phyloP scores from a whole-genome alignment of 352 stramenopile genomes.

The Phytophthora cactorum region DNA sequence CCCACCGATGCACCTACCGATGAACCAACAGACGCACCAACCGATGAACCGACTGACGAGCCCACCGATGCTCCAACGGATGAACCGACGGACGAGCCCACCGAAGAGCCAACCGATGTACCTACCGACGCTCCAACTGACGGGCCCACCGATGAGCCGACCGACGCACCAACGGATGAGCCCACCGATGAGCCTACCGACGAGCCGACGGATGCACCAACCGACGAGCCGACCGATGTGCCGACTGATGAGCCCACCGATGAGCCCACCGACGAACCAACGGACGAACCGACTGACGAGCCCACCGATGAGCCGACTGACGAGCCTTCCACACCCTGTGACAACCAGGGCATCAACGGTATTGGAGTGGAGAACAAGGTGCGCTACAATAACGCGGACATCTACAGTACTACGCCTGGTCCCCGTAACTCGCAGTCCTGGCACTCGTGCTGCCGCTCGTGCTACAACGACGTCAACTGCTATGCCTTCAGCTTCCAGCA shows the following conservation, averaged over 20 bases:
- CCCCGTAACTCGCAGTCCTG: not conserved
- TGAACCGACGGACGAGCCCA: not conserved
- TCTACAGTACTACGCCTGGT: not conserved
- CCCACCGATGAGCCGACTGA: not conserved
- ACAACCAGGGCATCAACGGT: slow-evolving; percentile 12
- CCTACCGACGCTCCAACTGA: not conserved
- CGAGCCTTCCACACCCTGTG: not conserved
- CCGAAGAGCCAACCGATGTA: not conserved
- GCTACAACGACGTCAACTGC: not conserved
- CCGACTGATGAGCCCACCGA: not conserved
- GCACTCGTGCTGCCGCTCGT: slow-evolving; percentile 7
- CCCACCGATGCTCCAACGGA: too few species aligned
- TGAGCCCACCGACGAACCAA: not conserved
- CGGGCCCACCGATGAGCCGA: not conserved
- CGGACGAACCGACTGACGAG: not conserved
- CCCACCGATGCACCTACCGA: too few species aligned
- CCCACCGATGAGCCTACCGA: not conserved
- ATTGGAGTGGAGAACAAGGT: slow-evolving; percentile 10
- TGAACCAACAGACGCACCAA: not conserved
- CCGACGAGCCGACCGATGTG: not conserved
- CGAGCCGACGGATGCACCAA: too few species aligned
- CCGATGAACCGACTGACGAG: too few species aligned
- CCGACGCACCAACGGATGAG: not conserved
- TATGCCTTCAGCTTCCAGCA: slow-evolving; percentile 4
- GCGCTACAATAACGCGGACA: slow-evolving; percentile 3